These are phyloP conservation scores for Nothophaeocryptopus gaeumannii DNA, from an alignment of 2,329 filamentous ascomycete genomes.

Conservation along the genomic window DNA sequence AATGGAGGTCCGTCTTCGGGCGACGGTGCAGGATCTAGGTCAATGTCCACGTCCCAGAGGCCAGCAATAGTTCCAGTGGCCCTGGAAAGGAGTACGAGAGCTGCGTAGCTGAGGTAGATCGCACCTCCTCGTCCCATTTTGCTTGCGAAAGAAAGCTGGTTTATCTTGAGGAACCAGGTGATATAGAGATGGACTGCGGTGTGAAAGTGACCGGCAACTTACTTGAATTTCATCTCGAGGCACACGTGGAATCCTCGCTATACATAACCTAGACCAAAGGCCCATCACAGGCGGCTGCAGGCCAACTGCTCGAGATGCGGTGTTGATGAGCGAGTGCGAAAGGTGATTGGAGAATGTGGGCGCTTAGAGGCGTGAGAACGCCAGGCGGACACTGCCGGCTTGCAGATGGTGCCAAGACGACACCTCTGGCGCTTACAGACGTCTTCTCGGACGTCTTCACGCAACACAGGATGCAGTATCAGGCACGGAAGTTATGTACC, in stretches of 20 bases:
- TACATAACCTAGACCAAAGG: slow-evolving; percentile 8
- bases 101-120: slow-evolving; percentile 29
- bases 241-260: slow-evolving; percentile 18
- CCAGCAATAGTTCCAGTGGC: slow-evolving; percentile 15
- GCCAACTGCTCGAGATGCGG: slow-evolving; percentile 5
- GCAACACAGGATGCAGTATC: too few species aligned
- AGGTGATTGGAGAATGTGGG: slow-evolving; percentile 14
- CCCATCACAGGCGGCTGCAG: slow-evolving; percentile 18
- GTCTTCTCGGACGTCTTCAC: neutral
- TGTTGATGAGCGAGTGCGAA: slow-evolving; percentile 1
- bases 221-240: slow-evolving; percentile 12
- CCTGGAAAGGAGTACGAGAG: slow-evolving; percentile 28
- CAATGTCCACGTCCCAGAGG: slow-evolving; percentile 47
- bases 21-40: slow-evolving; percentile 57
- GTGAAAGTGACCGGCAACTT: slow-evolving; percentile 19
- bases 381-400: neutral
- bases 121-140: slow-evolving; percentile 27
- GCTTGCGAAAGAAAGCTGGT: neutral
- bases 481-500: too few species aligned
- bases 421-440: neutral
- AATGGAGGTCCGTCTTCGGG: slow-evolving; percentile 60
- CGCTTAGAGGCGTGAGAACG: slow-evolving; percentile 1
- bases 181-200: neutral
- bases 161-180: neutral
- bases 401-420: neutral